These are phyloP conservation scores for Axilococcus clingmanii DNA, from an alignment of 139 green algal genomes.

Conservation along the genomic window DNA sequence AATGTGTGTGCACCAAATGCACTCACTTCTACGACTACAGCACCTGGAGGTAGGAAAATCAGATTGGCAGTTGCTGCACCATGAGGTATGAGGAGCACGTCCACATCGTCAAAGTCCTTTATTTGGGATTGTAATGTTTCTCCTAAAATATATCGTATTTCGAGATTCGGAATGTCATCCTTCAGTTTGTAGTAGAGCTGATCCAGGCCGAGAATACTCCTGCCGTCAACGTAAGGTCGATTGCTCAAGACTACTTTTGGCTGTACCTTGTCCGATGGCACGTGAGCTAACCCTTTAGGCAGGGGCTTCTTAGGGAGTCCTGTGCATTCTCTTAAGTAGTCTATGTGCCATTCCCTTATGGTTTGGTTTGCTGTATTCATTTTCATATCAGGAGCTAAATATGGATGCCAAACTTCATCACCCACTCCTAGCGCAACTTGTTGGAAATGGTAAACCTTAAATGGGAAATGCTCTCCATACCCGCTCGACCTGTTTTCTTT, in stretches of 20 bases:
- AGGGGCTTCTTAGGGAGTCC: too few species aligned
- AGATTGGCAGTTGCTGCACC: slow-evolving; percentile 11
- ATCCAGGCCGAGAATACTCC: slow-evolving; percentile 6
- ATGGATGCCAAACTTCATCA: too few species aligned
- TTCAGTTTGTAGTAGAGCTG: slow-evolving; percentile 2
- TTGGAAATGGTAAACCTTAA: too few species aligned
- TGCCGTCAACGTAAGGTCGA: slow-evolving; percentile 7
- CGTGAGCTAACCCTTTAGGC: slow-evolving; percentile 3
- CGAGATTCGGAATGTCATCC: neutral
- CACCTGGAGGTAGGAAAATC: slow-evolving; percentile 4
- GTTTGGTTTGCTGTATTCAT: too few species aligned
- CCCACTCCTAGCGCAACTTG: too few species aligned
- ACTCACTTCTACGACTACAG: slow-evolving; percentile 7
- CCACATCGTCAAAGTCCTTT: neutral
- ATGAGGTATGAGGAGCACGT: slow-evolving; percentile 4
- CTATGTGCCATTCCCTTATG: too few species aligned
- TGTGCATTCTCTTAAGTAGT: slow-evolving; percentile 7
- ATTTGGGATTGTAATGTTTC: neutral
- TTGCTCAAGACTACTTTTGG: slow-evolving; percentile 4
- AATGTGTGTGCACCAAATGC: neutral
- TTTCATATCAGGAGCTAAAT: too few species aligned
- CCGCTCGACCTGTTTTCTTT: too few species aligned
- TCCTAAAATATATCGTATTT: neutral
- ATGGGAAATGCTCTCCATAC: too few species aligned
- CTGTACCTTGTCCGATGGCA: neutral